Percentiles rank a stretch among this genome's conserved stretches.
Conservation (phyloP, 306 rosid genomes). For the Acacia melanoxylon region DNA sequence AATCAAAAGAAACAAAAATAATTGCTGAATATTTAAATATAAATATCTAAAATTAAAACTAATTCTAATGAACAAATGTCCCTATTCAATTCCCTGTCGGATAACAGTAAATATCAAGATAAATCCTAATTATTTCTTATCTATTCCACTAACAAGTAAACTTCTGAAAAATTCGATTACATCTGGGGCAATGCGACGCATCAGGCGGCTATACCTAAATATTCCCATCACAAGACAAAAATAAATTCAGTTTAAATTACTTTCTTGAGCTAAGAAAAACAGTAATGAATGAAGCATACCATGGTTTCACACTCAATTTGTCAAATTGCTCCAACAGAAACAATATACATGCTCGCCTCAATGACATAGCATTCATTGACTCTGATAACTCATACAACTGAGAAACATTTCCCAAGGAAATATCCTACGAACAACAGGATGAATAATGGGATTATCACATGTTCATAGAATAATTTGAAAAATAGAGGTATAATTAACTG, state of each 20-base stretch:
- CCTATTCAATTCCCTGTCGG: no score
- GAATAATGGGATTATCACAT: constrained; percentile 6
- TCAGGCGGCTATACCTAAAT: constrained; percentile 46
- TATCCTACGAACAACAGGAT: constrained; percentile 41
- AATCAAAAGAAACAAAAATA: no score
- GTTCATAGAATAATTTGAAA: background rate
- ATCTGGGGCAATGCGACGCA: constrained; percentile 41
- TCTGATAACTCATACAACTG: constrained; percentile 55
- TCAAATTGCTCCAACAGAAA: constrained; percentile 59
- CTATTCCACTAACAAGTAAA: constrained; percentile 31
- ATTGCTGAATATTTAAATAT: no score
- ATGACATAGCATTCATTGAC: constrained; percentile 53
- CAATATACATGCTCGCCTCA: constrained; percentile 57
- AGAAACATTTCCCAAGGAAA: constrained; percentile 50
- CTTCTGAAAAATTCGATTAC: constrained; percentile 34
- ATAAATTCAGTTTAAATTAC: background rate
- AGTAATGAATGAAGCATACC: constrained; percentile 44
- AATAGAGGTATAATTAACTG: background rate
- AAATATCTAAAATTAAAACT: no score
- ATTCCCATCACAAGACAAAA: background rate
- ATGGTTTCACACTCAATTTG: constrained; percentile 45
- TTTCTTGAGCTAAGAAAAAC: background rate
- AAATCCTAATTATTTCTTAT: no score
- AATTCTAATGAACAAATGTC: no score
- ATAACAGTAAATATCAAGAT: no score